Conservation (phyloP, 2,329 filamentous ascomycete species). For the Eurotiales sp. region DNA sequence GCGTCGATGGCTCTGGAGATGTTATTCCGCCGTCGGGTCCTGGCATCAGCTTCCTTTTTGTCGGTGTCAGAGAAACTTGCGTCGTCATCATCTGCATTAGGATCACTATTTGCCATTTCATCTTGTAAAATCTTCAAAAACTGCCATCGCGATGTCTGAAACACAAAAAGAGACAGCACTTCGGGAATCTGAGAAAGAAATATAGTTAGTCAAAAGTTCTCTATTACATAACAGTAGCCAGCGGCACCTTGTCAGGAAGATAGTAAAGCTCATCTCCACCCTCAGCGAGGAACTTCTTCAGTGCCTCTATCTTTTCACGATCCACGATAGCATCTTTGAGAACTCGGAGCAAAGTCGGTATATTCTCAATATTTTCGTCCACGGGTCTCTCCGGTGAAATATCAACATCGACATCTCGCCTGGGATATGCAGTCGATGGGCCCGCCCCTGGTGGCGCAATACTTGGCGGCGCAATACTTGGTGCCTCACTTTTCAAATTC, state of each 20-base stretch:
- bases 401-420: slow-evolving; percentile 37
- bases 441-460: too few relatives aligned
- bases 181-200: slow-evolving; percentile 62
- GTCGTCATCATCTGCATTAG: slow-evolving; percentile 39
- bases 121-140: slow-evolving; percentile 67
- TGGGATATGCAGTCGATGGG: slow-evolving; percentile 26
- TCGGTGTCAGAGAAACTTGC: slow-evolving; percentile 41
- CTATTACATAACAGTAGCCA: too few relatives aligned
- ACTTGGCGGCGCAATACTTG: slow-evolving; percentile 31
- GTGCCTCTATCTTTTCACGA: slow-evolving; percentile 80
- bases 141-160: slow-evolving; percentile 78
- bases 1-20: slow-evolving; percentile 71
- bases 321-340: slow-evolving; percentile 74
- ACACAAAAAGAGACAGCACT: slow-evolving; percentile 82
- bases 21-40: slow-evolving; percentile 56
- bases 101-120: slow-evolving; percentile 48
- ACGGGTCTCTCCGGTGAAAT: slow-evolving; percentile 43
- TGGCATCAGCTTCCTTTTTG: slow-evolving; percentile 41
- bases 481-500: slow-evolving; percentile 41
- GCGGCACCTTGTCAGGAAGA: slow-evolving; percentile 57
- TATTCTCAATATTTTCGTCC: slow-evolving; percentile 57
- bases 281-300: slow-evolving; percentile 76
- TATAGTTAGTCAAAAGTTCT: not conserved
- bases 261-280: slow-evolving; percentile 72
- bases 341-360: slow-evolving; percentile 64